Conservation (phyloP, 176 grass and related monocot species). For the Lolium multiflorum region DNA sequence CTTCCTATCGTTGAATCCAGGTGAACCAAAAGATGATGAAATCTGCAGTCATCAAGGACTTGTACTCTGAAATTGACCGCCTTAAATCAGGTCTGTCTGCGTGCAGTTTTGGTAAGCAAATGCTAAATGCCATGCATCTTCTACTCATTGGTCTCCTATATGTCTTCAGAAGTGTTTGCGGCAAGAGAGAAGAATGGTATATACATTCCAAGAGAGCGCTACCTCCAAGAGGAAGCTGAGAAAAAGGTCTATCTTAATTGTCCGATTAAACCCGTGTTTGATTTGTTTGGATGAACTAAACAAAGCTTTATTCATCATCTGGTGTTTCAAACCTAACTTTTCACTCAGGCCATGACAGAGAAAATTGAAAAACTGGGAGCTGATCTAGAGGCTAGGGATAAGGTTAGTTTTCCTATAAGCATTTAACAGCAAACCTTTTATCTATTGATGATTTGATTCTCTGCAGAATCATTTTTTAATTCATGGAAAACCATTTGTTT, state of each 20-base stretch:
- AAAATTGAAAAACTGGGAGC: conserved; percentile 89
- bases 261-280: background rate
- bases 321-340: conserved; percentile 31
- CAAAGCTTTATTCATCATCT: conserved; percentile 21
- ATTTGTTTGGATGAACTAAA: conserved; percentile 25
- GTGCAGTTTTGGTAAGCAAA: conserved; percentile 33
- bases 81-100: conserved; percentile 90
- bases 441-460: conserved; percentile 21
- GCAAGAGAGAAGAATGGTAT: conserved; percentile 99
- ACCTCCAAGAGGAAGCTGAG: conserved; percentile 97
- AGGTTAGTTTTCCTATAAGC: conserved; percentile 61
- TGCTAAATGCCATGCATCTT: conserved; percentile 34
- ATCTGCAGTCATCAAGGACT: conserved; percentile 95
- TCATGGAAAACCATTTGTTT: conserved; percentile 37
- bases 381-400: conserved; percentile 96
- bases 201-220: conserved; percentile 94
- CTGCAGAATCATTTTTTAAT: conserved; percentile 22
- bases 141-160: conserved; percentile 39
- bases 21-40: conserved; percentile 99
- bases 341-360: conserved; percentile 86
- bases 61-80: conserved; percentile 94
- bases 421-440: conserved; percentile 44
- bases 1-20: conserved; percentile 41
- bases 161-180: conserved; percentile 87
- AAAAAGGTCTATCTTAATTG: conserved; percentile 76